These are phyloP conservation scores for Trichoderma koningii DNA, from an alignment of 2,329 filamentous ascomycete species.

Conservation along the genomic window DNA sequence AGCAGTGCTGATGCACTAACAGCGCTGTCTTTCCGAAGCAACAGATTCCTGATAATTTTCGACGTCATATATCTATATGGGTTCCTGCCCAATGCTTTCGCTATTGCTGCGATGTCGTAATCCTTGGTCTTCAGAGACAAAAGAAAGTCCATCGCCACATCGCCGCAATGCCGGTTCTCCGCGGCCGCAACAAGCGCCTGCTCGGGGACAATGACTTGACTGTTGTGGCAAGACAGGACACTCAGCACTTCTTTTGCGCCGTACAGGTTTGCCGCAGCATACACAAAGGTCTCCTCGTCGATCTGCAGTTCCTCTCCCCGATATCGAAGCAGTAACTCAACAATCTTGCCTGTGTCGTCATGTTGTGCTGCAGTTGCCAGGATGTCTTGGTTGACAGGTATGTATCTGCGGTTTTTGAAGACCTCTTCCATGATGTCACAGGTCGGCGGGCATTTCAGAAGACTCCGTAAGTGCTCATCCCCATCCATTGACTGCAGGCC, in stretches of 20 bases:
- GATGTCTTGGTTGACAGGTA: not conserved
- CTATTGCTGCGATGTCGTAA: too few species aligned
- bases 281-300: rapidly evolving
- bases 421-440: not conserved
- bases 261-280: not conserved
- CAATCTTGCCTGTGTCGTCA: not conserved
- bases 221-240: not conserved
- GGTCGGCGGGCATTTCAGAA: not conserved
- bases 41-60: not conserved
- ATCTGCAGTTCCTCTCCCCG: not conserved
- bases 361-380: not conserved
- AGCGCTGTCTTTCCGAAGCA: not conserved
- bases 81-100: not conserved
- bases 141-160: not conserved
- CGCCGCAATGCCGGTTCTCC: too few species aligned
- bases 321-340: not conserved
- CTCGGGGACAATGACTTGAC: not conserved
- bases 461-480: rapidly evolving
- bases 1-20: not conserved
- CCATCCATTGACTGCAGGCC: not conserved
- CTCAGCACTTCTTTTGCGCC: not conserved
- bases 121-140: not conserved
- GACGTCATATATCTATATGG: not conserved
- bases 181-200: not conserved
- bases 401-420: not conserved